phyloP scores from a whole-genome alignment of 768 basidiomycete species.

The Mycena crocata region DNA sequence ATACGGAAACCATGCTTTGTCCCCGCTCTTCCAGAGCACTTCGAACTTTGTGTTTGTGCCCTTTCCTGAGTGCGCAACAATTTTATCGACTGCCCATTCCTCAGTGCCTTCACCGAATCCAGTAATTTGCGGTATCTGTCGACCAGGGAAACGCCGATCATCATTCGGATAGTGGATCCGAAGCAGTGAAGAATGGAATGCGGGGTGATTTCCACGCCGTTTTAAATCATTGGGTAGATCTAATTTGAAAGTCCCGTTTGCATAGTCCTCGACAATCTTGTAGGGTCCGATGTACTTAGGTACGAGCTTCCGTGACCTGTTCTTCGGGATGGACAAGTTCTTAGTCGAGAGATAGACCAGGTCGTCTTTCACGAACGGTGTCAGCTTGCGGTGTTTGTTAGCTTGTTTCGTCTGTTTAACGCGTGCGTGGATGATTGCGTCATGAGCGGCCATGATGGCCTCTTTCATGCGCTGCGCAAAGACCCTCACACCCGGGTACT shows the following conservation, averaged over 20 bases:
- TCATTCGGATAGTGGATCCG: constrained; percentile 42
- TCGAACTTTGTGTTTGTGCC: constrained; percentile 14
- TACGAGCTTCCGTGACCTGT: constrained; percentile 44
- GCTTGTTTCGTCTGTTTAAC: constrained; percentile 43
- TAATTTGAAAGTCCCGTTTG: constrained; percentile 37
- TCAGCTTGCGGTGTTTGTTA: constrained; percentile 35
- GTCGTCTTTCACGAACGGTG: constrained; percentile 39
- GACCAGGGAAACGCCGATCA: constrained; percentile 41
- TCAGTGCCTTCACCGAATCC: constrained; percentile 38
- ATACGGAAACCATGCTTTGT: constrained; percentile 32
- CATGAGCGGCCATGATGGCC: constrained; percentile 40
- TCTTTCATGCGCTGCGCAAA: constrained; percentile 34
- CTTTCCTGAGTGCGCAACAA: constrained; percentile 28
- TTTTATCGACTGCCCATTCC: constrained; percentile 42
- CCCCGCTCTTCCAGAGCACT: constrained; percentile 34
- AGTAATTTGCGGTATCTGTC: constrained; percentile 32
- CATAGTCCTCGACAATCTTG: constrained; percentile 31
- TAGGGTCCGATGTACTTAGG: constrained; percentile 53
- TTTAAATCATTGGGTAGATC: constrained; percentile 39
- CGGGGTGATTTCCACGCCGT: constrained; percentile 40
- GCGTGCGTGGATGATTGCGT: constrained; percentile 41
- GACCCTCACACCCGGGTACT: constrained; percentile 36
- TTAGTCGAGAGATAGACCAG: no score
- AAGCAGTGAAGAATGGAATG: constrained; percentile 42
- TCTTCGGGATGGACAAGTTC: constrained; percentile 47